phyloP scores from a whole-genome alignment of 176 grass and related monocot genomes.

The Zea luxurians region DNA sequence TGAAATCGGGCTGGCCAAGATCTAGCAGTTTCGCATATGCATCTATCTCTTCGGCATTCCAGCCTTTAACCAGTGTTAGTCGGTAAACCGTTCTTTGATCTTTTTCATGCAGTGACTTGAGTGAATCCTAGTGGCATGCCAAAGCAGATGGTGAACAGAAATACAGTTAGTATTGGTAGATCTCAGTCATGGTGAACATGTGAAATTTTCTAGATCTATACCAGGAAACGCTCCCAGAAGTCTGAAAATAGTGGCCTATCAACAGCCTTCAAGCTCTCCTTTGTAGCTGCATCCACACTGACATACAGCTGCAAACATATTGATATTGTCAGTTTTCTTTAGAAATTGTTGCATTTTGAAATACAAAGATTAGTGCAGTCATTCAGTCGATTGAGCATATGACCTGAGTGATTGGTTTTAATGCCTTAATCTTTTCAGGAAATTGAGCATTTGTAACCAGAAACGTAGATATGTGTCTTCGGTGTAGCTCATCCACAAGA shows the following conservation, averaged over 20 bases:
- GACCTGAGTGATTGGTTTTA: slow-evolving; percentile 91
- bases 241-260: slow-evolving; percentile 90
- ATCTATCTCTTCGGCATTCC: slow-evolving; percentile 94
- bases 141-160: slow-evolving; percentile 3
- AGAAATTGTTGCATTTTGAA: slow-evolving; percentile 20
- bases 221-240: slow-evolving; percentile 98
- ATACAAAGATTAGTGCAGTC: slow-evolving; percentile 15
- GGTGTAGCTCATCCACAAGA: slow-evolving; percentile 83
- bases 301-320: slow-evolving; percentile 75
- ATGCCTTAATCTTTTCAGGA: slow-evolving; percentile 77
- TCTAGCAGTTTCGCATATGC: slow-evolving; percentile 77
- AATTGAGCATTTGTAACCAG: slow-evolving; percentile 99
- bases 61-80: slow-evolving; percentile 95
- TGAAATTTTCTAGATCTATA: slow-evolving; percentile 45
- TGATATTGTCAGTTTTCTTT: slow-evolving; percentile 23
- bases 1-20: slow-evolving; percentile 83
- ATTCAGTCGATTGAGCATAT: slow-evolving; percentile 25
- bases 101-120: slow-evolving; percentile 80
- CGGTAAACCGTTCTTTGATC: slow-evolving; percentile 88
- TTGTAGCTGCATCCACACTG: slow-evolving; percentile 94
- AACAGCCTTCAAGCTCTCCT: slow-evolving; percentile 94
- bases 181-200: not conserved
- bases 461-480: slow-evolving; percentile 85
- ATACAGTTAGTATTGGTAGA: slow-evolving; percentile 42
- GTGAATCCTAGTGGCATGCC: slow-evolving; percentile 59